Conservation (phyloP, 2,329 filamentous ascomycete species). For the Aureobasidium sp. region DNA sequence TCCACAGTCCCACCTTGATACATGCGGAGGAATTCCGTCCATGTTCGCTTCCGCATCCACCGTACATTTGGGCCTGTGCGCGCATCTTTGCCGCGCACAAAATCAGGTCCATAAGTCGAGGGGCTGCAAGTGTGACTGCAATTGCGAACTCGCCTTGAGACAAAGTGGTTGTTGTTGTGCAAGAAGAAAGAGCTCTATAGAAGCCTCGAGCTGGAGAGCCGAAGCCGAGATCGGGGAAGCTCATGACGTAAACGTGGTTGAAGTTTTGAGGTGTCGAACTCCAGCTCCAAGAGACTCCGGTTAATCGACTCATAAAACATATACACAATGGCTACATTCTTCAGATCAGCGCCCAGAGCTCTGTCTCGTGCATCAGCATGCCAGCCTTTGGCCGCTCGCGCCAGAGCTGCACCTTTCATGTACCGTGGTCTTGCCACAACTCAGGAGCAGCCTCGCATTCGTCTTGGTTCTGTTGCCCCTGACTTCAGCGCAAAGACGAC, state of each 20-base stretch:
- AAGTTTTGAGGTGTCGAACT: neutral
- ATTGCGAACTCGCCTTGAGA: too few species aligned
- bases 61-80: too few species aligned
- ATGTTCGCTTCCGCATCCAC: neutral
- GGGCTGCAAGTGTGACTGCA: too few species aligned
- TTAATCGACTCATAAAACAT: neutral
- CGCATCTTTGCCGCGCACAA: neutral
- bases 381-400: conserved; percentile 25
- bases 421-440: conserved; percentile 33
- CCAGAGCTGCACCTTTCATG: conserved; percentile 26
- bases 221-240: conserved; percentile 7
- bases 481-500: conserved; percentile 83
- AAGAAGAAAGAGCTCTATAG: neutral
- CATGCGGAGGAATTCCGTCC: neutral
- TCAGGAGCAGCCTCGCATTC: conserved; percentile 35
- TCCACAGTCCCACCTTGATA: conserved; percentile 3
- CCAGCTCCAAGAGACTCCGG: neutral
- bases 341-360: conserved; percentile 32
- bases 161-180: neutral
- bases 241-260: conserved; percentile 1
- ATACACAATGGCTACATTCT: conserved; percentile 29
- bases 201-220: conserved; percentile 6
- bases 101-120: too few species aligned
- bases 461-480: conserved; percentile 53
- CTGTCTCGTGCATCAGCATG: conserved; percentile 25